phyloP scores from a whole-genome alignment of 768 basidiomycete genomes.

The Flagelloscypha sp. region DNA sequence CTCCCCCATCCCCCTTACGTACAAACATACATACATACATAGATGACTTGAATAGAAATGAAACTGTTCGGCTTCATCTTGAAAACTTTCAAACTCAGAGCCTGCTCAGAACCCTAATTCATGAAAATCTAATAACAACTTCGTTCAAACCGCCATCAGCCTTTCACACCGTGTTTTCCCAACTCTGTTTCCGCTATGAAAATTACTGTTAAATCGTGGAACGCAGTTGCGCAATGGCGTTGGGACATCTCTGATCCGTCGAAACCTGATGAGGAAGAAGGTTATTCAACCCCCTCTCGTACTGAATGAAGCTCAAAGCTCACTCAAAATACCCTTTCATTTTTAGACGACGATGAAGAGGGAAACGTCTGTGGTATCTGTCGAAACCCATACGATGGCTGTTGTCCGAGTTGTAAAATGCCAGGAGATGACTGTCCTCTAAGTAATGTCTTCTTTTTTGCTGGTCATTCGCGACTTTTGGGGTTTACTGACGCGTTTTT shows the following conservation, averaged over 20 bases:
- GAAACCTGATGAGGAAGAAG: constrained; percentile 1
- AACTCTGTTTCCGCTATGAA: no score
- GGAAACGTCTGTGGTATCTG: constrained; percentile 82
- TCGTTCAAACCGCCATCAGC: no score
- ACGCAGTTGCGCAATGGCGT: constrained; percentile 83
- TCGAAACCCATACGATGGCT: constrained; percentile 85
- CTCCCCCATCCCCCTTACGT: no score
- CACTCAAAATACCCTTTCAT: constrained; percentile 24
- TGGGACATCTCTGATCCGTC: constrained; percentile 43
- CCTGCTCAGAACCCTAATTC: no score
- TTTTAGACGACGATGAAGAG: constrained; percentile 37
- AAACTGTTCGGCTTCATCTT: no score
- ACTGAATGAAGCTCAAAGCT: no score
- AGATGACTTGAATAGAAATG: no score
- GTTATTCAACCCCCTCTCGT: constrained; percentile 1
- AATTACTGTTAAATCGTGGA: constrained; percentile 76
- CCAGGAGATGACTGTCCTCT: constrained; percentile 95
- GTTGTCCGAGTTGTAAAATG: constrained; percentile 92
- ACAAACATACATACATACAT: no score
- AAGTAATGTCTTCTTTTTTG: constrained; percentile 35
- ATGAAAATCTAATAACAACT: no score
- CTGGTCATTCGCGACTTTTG: neutral
- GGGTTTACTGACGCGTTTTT: constrained; percentile 11
- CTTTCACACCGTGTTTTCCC: no score
- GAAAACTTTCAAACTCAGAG: no score